Percentiles rank a stretch among this genome's conserved stretches.
These are phyloP conservation scores for Perkinsus olseni DNA, from an alignment of 169 alveolate genomes.

Conservation along the genomic window DNA sequence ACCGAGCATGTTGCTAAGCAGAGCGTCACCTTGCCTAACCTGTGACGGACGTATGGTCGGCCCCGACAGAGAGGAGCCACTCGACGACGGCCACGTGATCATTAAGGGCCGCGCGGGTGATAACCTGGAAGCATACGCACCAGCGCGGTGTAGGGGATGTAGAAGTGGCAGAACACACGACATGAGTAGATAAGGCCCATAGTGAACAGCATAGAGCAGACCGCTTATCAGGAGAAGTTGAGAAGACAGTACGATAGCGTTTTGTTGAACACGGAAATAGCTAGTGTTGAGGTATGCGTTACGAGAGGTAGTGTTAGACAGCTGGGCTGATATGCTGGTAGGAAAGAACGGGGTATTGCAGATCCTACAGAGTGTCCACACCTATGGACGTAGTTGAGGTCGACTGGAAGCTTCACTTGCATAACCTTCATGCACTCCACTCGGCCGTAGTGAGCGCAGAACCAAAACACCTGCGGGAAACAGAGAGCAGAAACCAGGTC, in stretches of 20 bases:
- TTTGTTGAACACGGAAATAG: no score
- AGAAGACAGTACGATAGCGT: no score
- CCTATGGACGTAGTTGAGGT: background rate
- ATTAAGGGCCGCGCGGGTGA: background rate
- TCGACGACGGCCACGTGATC: background rate
- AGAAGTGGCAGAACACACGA: no score
- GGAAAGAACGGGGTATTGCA: no score
- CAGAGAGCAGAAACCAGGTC: background rate
- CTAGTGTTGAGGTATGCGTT: no score
- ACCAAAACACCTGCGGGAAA: background rate
- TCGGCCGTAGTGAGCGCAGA: background rate
- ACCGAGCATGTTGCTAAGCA: background rate
- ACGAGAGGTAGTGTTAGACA: no score
- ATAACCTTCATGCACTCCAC: background rate
- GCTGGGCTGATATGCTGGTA: no score
- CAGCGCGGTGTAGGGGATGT: background rate
- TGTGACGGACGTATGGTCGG: background rate
- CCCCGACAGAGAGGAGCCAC: background rate
- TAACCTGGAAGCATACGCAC: background rate
- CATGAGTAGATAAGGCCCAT: no score
- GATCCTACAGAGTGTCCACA: background rate
- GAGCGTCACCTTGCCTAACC: background rate
- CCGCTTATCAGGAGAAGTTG: no score
- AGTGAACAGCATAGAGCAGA: no score
- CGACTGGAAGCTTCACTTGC: background rate